Base-by-base conservation (phyloP, 176 grass and related monocot species). In the Calamus simplicifolius region DNA sequence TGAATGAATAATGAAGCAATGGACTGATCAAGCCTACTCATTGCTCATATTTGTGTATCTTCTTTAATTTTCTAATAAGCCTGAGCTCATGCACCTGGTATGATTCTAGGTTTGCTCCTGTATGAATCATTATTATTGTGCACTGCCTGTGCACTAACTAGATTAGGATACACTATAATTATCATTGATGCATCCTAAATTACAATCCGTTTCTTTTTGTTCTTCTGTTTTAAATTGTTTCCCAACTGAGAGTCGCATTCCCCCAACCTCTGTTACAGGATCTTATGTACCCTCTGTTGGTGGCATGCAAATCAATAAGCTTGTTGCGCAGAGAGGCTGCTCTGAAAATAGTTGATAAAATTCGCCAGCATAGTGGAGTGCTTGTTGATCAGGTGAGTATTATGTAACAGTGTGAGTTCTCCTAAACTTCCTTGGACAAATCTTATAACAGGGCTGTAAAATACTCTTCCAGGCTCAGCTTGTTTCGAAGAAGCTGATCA, bases 291-390 rank as follows among this genome's bases (percentile, higher is more conserved):
- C 92, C 92, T 69, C 72, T 97, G n/a, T 73, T 97, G 62, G 92
- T 97, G 64, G 92, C 87, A 19, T 97, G 92, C 84, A 97, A 97
- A 79, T 97, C 92, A 77, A 90, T 97, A 56, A 97, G 92, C 71
- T 71, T 79, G 57, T 68, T 97, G 76, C 83, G 92, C 52, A 83
- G 82, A 70, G 83, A 69, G 63, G 87, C 92, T 66, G 92, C 92
- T 25, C 84, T 85, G 69, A 87, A n/a, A 97, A 72, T 97, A 0
- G 81, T 97, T 66, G 87, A 97, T 74, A 91, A 97, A 83, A 97
- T 97, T 62, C 87, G 92, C 50, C 87, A 91, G 67, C 92, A 97
- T 62, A 88, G 81, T 61, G 92, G 92, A 62, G 73, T 75, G 67
- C 92, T 97, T 82, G 92, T 97, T 63, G 87, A 97, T 66, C 92